phyloP scores from a whole-genome alignment of 306 rosid genomes.

The Elaeagnus macrophylla region DNA sequence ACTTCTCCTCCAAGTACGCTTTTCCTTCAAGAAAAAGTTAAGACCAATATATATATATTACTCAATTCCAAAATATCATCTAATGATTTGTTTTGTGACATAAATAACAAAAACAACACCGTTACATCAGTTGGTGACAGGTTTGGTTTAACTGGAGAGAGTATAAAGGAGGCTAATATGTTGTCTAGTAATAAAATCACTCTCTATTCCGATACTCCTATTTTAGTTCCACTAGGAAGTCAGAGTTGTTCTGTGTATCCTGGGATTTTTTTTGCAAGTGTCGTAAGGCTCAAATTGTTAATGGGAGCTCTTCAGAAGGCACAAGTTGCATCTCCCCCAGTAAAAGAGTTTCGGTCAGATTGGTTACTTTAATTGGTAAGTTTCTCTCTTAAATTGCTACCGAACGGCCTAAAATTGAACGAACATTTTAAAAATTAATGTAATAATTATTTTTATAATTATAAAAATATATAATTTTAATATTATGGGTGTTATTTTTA shows the following conservation, averaged over 20 bases:
- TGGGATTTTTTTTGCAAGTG: slow-evolving; percentile 28
- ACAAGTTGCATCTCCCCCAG: not conserved
- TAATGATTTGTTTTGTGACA: no score
- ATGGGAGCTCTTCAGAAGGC: no score
- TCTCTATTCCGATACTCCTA: slow-evolving; percentile 17
- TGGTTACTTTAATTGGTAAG: slow-evolving; percentile 1
- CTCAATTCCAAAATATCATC: no score
- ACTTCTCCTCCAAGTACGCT: no score
- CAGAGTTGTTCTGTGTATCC: slow-evolving; percentile 26
- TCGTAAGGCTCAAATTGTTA: slow-evolving; percentile 8
- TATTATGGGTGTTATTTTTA: no score
- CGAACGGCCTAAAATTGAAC: no score
- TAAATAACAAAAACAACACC: no score
- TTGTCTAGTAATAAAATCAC: slow-evolving; percentile 2
- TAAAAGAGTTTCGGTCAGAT: not conserved
- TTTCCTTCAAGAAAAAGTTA: no score
- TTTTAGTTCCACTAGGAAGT: slow-evolving; percentile 33
- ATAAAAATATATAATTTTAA: no score
- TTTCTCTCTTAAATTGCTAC: not conserved
- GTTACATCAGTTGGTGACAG: slow-evolving; percentile 23
- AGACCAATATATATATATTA: no score
- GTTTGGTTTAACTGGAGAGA: slow-evolving; percentile 27
- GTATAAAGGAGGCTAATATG: slow-evolving; percentile 29
- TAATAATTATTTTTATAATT: no score
- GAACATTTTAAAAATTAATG: no score